phyloP scores from a whole-genome alignment of 345 rosid species.

The Gossypium raimondii region DNA sequence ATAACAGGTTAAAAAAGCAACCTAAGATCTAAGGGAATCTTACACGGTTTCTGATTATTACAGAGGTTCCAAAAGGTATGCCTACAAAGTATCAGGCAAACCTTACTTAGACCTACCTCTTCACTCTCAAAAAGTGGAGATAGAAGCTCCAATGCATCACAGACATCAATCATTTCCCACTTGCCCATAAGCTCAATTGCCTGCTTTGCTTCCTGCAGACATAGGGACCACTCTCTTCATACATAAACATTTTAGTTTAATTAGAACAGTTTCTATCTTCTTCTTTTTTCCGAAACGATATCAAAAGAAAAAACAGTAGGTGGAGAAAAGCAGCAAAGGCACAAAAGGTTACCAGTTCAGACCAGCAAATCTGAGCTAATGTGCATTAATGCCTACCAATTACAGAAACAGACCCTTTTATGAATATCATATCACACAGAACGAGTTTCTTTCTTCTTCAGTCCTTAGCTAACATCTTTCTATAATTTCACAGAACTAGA shows the following conservation, averaged over 20 bases:
- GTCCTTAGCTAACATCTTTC: not conserved
- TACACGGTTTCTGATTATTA: not conserved
- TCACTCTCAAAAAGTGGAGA: constrained; percentile 95
- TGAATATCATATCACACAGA: not conserved
- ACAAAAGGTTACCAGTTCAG: not conserved
- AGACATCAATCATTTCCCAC: constrained; percentile 92
- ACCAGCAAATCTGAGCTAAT: not conserved
- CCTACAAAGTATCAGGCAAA: constrained; percentile 3
- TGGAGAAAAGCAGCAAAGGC: not conserved
- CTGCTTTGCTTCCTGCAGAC: constrained; percentile 91
- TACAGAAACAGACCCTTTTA: not conserved
- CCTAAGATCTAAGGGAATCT: not conserved
- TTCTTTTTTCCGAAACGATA: not conserved
- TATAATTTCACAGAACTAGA: not conserved
- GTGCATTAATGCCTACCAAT: not conserved
- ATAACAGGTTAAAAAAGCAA: not conserved
- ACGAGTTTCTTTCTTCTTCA: constrained; percentile 4
- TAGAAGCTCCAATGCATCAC: constrained; percentile 91
- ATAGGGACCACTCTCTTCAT: constrained; percentile 18
- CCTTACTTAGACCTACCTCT: constrained; percentile 52
- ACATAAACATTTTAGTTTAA: not conserved
- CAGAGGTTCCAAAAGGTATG: not conserved
- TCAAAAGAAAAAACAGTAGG: constrained; percentile 5
- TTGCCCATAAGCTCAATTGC: constrained; percentile 83
- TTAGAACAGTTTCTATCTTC: not conserved